phyloP scores from a whole-genome alignment of 371 early-diverging fungal species.

The Rhizopus stolonifer region DNA sequence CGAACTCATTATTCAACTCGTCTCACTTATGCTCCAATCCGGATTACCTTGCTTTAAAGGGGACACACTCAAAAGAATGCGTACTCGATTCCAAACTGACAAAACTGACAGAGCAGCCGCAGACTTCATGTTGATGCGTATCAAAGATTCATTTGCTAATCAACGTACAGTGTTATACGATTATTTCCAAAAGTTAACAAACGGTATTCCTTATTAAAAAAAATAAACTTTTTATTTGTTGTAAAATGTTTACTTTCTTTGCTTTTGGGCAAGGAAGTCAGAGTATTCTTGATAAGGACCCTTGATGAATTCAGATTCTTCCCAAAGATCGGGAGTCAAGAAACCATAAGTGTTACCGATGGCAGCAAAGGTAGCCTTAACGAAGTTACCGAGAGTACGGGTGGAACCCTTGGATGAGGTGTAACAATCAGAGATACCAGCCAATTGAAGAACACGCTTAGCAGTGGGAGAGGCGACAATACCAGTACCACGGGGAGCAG shows the following conservation, averaged over 20 bases:
- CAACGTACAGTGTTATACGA: slow-evolving; percentile 83
- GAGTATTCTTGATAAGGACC: slow-evolving; percentile 93
- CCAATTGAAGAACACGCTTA: slow-evolving; percentile 97
- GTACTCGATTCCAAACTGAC: slow-evolving; percentile 90
- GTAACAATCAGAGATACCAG: slow-evolving; percentile 99
- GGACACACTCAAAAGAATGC: slow-evolving; percentile 84
- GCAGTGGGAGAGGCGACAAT: slow-evolving; percentile 96
- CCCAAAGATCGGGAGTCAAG: slow-evolving; percentile 98
- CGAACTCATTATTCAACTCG: slow-evolving; percentile 89
- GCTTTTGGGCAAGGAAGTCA: slow-evolving; percentile 80
- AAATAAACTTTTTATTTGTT: slow-evolving; percentile 10
- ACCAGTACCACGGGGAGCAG: slow-evolving; percentile 74
- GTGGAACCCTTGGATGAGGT: slow-evolving; percentile 94
- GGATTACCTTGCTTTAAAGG: slow-evolving; percentile 98
- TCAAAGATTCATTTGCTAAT: slow-evolving; percentile 91
- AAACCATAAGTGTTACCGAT: slow-evolving; percentile 97
- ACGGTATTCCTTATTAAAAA: slow-evolving; percentile 61
- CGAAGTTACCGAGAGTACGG: slow-evolving; percentile 96
- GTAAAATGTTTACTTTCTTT: slow-evolving; percentile 39
- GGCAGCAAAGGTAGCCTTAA: slow-evolving; percentile 99
- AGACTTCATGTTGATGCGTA: slow-evolving; percentile 90
- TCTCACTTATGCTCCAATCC: slow-evolving; percentile 92
- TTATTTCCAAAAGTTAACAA: slow-evolving; percentile 87
- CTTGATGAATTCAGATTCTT: slow-evolving; percentile 84
- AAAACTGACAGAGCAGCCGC: slow-evolving; percentile 91